phyloP scores from a whole-genome alignment of 805 yeast genomes.

The Phaffomyces thermotolerans region DNA sequence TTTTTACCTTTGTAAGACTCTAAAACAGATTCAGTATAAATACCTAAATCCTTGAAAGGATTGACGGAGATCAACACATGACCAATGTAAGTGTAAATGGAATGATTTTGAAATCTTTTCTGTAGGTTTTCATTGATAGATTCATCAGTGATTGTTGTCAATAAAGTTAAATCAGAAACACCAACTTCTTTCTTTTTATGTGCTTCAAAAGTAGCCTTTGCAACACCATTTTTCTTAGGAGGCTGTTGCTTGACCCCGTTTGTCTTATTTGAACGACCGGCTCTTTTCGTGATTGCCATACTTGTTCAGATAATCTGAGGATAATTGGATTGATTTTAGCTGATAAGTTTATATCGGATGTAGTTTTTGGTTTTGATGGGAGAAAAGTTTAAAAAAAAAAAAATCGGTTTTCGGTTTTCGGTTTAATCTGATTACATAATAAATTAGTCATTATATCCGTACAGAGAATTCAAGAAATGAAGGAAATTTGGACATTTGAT shows the following conservation, averaged over 20 bases:
- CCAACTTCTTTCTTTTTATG: slow-evolving; percentile 96
- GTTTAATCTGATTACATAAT: no score
- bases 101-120: slow-evolving; percentile 81
- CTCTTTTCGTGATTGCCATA: slow-evolving; percentile 77
- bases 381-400: no score
- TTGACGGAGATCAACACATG: slow-evolving; percentile 93
- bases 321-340: no score
- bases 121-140: slow-evolving; percentile 87
- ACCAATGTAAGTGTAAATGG: slow-evolving; percentile 89
- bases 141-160: slow-evolving; percentile 85
- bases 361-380: no score
- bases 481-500: no score
- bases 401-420: no score
- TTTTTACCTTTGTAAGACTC: slow-evolving; percentile 83
- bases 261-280: slow-evolving; percentile 49
- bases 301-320: not conserved
- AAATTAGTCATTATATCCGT: no score
- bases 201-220: slow-evolving; percentile 86
- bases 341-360: not conserved
- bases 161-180: slow-evolving; percentile 85
- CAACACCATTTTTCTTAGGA: slow-evolving; percentile 51
- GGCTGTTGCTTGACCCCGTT: slow-evolving; percentile 41
- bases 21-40: slow-evolving; percentile 75
- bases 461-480: no score
- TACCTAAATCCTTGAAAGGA: slow-evolving; percentile 94